Evolutionary conservation across 805 yeast genomes (phyloP), one percentile per base, ranked within the genome.

Genomic region (Myxozyma vanderwaltii): DNA sequence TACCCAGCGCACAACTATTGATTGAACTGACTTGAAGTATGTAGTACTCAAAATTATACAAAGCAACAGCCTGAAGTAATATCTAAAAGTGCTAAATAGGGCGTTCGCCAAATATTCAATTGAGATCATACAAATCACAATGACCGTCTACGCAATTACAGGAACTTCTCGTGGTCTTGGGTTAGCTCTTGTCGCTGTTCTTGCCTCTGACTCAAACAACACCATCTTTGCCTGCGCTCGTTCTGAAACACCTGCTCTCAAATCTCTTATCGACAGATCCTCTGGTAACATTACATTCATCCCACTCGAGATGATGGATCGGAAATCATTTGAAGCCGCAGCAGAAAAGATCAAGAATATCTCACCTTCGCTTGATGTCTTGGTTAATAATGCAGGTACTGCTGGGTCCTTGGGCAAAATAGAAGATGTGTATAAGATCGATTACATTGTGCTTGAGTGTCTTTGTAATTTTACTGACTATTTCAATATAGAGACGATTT

Each of bases 381-480:
- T 51, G 21, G 41, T 51, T 38, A 51, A 51, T 27, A 51, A 51
- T 27, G 55, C 55, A 8, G 55, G 55, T 7, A 43, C 41, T 26
- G 17, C 35, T 19, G 54, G 43, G 8, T 5, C 17, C 26, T 15
- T 17, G 6, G 41, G 41, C 15, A 17, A 8, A 6, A 13, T 13
- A 15, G 41, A 38, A 6, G 21, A 6, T 8, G 21, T 17, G 41
- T 38, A 38, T 6, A 17, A 8, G n/a, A 15, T 38, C 4, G 41
- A 17, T 38, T 13, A 8, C 21, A 6, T 38, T 13, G 15, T 38
- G n/a, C 21, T 15, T 38, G 21, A 13, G n/a, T 6, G 7, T 17
- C 15, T 8, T 7, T 38, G 41, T 6, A 15, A 13, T 38, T 15
- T 15, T n/a, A n/a, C n/a, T n/a, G n/a, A 15, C 15, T 15, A 15